Percentiles rank a stretch among this genome's conserved stretches.
Evolutionary conservation across 441 rosid species (phyloP).

Genomic region (Populus hybrid): DNA sequence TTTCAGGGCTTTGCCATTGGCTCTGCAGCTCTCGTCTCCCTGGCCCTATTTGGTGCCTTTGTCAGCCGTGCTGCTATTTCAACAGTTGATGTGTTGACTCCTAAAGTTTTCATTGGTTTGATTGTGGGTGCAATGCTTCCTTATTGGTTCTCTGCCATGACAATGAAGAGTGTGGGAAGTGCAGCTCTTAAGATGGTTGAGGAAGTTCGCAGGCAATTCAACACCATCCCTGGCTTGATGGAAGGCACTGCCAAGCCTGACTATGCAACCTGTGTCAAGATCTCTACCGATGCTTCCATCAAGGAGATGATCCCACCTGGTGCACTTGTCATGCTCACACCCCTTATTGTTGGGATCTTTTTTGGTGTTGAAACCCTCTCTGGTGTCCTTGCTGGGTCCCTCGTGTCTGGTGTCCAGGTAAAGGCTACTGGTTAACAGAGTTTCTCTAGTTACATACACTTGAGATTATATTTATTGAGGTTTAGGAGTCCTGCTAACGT

Average conservation of each 20-base stretch:
- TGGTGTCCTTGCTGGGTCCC: conserved; percentile 71
- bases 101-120: too few relatives aligned
- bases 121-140: too few relatives aligned
- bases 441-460: background rate
- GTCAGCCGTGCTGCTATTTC: too few relatives aligned
- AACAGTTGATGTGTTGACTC: too few relatives aligned
- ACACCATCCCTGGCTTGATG: conserved; percentile 15
- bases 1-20: conserved; percentile 71
- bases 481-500: background rate
- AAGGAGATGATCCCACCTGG: conserved; percentile 74
- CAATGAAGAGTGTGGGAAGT: conserved; percentile 80
- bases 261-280: conserved; percentile 70
- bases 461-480: background rate
- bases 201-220: conserved; percentile 72
- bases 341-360: conserved; percentile 55
- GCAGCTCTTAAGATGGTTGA: conserved; percentile 77
- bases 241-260: conserved; percentile 66
- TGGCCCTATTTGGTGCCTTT: too few relatives aligned
- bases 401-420: conserved; percentile 73
- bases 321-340: conserved; percentile 24
- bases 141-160: conserved; percentile 48
- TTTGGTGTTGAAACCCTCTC: conserved; percentile 75
- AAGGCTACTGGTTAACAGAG: background rate
- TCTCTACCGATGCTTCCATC: conserved; percentile 74
- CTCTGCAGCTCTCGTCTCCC: conserved; percentile 58